phyloP scores from a whole-genome alignment of 192 early-diverging fungal species.

The Backusella tarrabulga region DNA sequence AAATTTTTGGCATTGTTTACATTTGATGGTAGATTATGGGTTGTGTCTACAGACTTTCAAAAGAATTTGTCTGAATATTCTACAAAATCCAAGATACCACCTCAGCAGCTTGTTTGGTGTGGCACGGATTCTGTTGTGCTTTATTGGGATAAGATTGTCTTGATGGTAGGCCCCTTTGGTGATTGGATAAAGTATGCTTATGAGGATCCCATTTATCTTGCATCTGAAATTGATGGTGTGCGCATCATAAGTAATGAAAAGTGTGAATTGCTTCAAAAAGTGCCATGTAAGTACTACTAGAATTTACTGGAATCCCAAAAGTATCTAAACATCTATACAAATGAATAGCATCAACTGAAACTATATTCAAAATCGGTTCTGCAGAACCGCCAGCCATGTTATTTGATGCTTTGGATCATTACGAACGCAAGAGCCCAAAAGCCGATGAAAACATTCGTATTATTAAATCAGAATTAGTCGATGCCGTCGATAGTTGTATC shows the following conservation, averaged over 20 bases:
- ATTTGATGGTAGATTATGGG: conserved; percentile 74
- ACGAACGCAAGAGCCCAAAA: conserved; percentile 63
- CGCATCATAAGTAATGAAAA: conserved; percentile 81
- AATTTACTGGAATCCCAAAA: background rate
- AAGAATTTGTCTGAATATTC: conserved; percentile 85
- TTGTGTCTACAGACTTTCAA: conserved; percentile 95
- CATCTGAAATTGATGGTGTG: conserved; percentile 90
- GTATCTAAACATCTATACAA: background rate
- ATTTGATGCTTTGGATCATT: conserved; percentile 77
- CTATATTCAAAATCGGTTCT: conserved; percentile 93
- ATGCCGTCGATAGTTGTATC: conserved; percentile 90
- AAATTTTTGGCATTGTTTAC: conserved; percentile 90
- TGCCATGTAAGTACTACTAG: conserved; percentile 61
- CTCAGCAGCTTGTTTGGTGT: conserved; percentile 85
- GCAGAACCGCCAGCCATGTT: conserved; percentile 92
- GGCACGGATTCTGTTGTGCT: conserved; percentile 91
- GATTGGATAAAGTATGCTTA: conserved; percentile 80
- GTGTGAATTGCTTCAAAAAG: conserved; percentile 87
- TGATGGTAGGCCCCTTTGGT: conserved; percentile 93
- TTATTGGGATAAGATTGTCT: conserved; percentile 78
- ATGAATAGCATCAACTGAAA: conserved; percentile 61
- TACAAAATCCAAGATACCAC: conserved; percentile 61
- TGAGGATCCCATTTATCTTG: conserved; percentile 77
- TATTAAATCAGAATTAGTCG: conserved; percentile 75
- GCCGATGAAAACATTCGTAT: conserved; percentile 95